Conservation (phyloP, 805 yeast species). For the Wickerhamiella brachini region DNA sequence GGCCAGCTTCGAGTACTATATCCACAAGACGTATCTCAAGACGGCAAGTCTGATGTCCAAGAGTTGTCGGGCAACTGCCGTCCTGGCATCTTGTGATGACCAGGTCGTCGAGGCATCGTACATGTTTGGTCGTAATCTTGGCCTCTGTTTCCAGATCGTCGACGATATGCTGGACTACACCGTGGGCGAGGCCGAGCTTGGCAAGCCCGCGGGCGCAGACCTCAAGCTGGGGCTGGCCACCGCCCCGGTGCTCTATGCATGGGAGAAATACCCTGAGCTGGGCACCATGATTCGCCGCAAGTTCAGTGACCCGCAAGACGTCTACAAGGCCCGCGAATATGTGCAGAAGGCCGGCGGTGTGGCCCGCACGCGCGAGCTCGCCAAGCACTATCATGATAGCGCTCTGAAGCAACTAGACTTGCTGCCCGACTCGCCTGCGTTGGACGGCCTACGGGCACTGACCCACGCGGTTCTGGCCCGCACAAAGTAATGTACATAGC, state of each 20-base stretch:
- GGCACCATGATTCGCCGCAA: constrained; percentile 77
- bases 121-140: constrained; percentile 83
- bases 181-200: constrained; percentile 67
- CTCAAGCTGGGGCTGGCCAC: constrained; percentile 88
- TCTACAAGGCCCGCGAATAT: constrained; percentile 62
- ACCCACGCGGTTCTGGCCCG: constrained; percentile 77
- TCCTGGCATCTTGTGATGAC: constrained; percentile 70
- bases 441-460: constrained; percentile 73
- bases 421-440: constrained; percentile 79
- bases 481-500: constrained; percentile 29
- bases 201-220: constrained; percentile 95
- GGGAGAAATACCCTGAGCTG: constrained; percentile 75
- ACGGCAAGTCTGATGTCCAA: constrained; percentile 92
- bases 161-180: constrained; percentile 95
- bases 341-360: constrained; percentile 66
- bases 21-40: constrained; percentile 88
- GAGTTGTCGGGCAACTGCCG: constrained; percentile 85
- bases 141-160: constrained; percentile 89
- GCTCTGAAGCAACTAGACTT: constrained; percentile 55
- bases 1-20: constrained; percentile 82
- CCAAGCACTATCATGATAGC: constrained; percentile 58
- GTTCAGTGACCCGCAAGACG: constrained; percentile 69
- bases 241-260: constrained; percentile 89
- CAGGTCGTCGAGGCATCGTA: constrained; percentile 72
- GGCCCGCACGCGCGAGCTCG: constrained; percentile 58